Conservation (phyloP, 2,329 filamentous ascomycete species). For the Venturia aucupariae region DNA sequence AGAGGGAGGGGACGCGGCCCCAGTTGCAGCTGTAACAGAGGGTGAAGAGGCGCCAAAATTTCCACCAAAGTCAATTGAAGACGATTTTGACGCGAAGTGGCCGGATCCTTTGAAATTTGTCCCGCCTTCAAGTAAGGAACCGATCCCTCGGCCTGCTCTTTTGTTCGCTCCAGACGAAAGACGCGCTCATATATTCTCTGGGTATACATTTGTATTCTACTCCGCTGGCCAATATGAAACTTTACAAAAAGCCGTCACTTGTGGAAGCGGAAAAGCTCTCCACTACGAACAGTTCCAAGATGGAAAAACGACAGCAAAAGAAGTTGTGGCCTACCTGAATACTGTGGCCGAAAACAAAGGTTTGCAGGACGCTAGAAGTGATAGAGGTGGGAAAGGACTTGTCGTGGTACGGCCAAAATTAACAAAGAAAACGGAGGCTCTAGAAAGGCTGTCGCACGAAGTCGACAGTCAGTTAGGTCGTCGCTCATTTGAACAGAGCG, state of each 20-base stretch:
- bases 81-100: slow-evolving; percentile 72
- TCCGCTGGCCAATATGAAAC: slow-evolving; percentile 66
- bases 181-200: slow-evolving; percentile 67
- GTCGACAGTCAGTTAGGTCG: slow-evolving; percentile 68
- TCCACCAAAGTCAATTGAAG: slow-evolving; percentile 26
- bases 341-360: slow-evolving; percentile 66
- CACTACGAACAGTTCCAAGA: slow-evolving; percentile 49
- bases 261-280: slow-evolving; percentile 74
- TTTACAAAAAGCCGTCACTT: slow-evolving; percentile 63
- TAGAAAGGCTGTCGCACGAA: slow-evolving; percentile 57
- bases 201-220: slow-evolving; percentile 84
- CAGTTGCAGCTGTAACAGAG: slow-evolving; percentile 12
- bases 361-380: slow-evolving; percentile 53
- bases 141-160: slow-evolving; percentile 55
- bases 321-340: slow-evolving; percentile 71
- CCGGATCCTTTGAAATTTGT: slow-evolving; percentile 64
- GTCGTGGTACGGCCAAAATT: slow-evolving; percentile 58
- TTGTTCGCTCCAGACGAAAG: slow-evolving; percentile 61
- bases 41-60: slow-evolving; percentile 37
- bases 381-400: slow-evolving; percentile 57
- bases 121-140: slow-evolving; percentile 67
- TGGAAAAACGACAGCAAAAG: slow-evolving; percentile 57
- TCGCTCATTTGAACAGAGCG: slow-evolving; percentile 76
- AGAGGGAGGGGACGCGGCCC: neutral
- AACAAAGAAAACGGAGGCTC: slow-evolving; percentile 24